These are phyloP conservation scores for Celoporthe dispersa DNA, from an alignment of 2,329 filamentous ascomycete species.

Conservation along the genomic window DNA sequence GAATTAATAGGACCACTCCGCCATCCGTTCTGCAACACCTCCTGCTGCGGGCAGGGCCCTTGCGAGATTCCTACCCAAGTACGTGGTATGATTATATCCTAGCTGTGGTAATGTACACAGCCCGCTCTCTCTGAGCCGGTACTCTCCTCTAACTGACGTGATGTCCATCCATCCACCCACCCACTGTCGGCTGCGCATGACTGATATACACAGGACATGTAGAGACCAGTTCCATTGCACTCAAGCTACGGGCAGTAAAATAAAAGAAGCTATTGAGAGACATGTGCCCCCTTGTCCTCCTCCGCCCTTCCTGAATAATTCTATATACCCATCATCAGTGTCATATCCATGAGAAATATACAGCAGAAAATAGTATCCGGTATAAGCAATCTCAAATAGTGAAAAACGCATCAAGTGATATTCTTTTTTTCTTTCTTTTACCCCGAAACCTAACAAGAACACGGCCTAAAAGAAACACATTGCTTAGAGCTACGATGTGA, in stretches of 20 bases:
- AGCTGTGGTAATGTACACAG: neutral
- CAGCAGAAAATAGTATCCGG: neutral
- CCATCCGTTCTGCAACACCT: neutral
- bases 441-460: slow-evolving; percentile 3
- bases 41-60: neutral
- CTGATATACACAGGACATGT: neutral
- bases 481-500: slow-evolving; percentile 20
- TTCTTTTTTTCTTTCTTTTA: slow-evolving; percentile 4
- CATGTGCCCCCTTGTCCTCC: neutral
- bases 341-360: neutral
- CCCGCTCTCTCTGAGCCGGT: neutral
- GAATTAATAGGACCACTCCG: slow-evolving; percentile 11
- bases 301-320: neutral
- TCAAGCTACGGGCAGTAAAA: neutral
- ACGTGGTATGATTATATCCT: neutral
- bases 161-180: neutral
- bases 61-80: neutral
- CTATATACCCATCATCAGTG: slow-evolving; percentile 2
- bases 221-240: neutral
- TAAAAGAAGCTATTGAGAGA: neutral
- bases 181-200: neutral
- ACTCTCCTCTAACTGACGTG: neutral
- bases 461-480: neutral
- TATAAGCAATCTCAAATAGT: neutral
- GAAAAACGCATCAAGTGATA: slow-evolving; percentile 8